Base-by-base conservation (phyloP, 768 basidiomycete species). In the Favolaschia claudopus region DNA sequence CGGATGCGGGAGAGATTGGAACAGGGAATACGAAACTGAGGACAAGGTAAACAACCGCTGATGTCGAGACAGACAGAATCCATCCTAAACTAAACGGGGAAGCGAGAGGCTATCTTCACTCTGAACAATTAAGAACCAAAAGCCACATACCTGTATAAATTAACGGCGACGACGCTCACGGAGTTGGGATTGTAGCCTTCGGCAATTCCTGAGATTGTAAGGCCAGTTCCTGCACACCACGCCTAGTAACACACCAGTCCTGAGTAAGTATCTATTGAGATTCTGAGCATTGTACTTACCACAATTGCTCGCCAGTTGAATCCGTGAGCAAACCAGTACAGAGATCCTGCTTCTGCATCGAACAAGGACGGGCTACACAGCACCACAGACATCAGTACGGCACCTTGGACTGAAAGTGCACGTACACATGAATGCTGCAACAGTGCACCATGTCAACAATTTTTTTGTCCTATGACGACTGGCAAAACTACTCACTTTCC, bases 271-370 rank as follows among this genome's bases (percentile, higher is more conserved):
- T 42, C 24, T 24, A 4, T 33, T 34, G 3, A 27, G 1, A 17
- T 34, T 31, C 0, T 2, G 19, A n/a, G 22, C 17, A 29, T 20
- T n/a, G n/a, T 24, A 17, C 54, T 45, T 47, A 57, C 63, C 10
- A 53, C 22, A 20, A 64, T 64, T 9, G 63, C 63, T 31, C 63
- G 63, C 54, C 58, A 60, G 55, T 64, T 64, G 45, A 60, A 60
- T 20, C 63, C 63, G 13, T 54, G 58, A 7, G 47, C n/a, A 44
- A 60, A 64, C 63, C 63, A 60, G 33, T 64, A 64, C 22, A 58
- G 40, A 2, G 58, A 51, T 1, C 63, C 63, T 24, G 58, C 48
- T 10, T 37, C 38, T 14, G 62, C 45, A 42, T 63, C 56, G 19
- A 58, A 60, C 24, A 64, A 27, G 28, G 58, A 64, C 10, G 63